Evolutionary conservation across 73 alveolate genomes (phyloP).

Genomic region (Symbiodinium pilosum): DNA sequence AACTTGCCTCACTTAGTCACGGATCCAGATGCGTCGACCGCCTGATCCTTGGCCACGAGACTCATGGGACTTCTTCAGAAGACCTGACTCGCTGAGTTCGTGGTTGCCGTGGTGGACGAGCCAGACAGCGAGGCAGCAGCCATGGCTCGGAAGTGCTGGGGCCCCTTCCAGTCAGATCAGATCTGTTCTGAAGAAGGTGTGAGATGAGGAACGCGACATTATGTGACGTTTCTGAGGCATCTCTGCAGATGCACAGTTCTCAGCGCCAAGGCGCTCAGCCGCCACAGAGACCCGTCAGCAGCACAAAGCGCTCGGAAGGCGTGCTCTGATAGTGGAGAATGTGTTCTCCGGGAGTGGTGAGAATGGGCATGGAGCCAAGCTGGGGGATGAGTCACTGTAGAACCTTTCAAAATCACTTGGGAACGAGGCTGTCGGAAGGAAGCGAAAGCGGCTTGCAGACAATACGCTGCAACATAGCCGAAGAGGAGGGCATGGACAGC

Average conservation of each 20-base stretch:
- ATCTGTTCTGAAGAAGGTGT: too few species aligned
- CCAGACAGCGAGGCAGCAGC: neutral
- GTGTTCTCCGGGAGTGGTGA: neutral
- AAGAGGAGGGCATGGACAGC: slow-evolving; percentile 11
- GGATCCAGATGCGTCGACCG: slow-evolving; percentile 14
- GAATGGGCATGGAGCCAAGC: too few species aligned
- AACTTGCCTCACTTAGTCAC: slow-evolving; percentile 1
- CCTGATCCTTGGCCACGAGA: neutral
- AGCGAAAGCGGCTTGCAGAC: neutral
- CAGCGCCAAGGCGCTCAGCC: neutral
- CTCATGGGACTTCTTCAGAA: too few species aligned
- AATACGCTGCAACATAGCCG: neutral
- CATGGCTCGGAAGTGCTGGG: slow-evolving; percentile 17
- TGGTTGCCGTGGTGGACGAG: slow-evolving; percentile 32
- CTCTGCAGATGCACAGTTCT: neutral
- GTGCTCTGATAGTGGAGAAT: slow-evolving; percentile 10
- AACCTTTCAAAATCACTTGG: too few species aligned
- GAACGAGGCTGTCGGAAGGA: too few species aligned
- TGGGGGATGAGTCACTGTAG: too few species aligned
- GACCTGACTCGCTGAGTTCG: neutral
- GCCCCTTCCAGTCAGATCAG: neutral
- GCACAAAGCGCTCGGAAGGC: too few species aligned
- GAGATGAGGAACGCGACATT: too few species aligned
- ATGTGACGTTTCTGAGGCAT: neutral
- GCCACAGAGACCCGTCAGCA: too few species aligned